A percentile compares a stretch with the other conserved stretches of the same genome.
Evolutionary conservation across 306 rosid genomes (phyloP).

Genomic region (Quercus alba): DNA sequence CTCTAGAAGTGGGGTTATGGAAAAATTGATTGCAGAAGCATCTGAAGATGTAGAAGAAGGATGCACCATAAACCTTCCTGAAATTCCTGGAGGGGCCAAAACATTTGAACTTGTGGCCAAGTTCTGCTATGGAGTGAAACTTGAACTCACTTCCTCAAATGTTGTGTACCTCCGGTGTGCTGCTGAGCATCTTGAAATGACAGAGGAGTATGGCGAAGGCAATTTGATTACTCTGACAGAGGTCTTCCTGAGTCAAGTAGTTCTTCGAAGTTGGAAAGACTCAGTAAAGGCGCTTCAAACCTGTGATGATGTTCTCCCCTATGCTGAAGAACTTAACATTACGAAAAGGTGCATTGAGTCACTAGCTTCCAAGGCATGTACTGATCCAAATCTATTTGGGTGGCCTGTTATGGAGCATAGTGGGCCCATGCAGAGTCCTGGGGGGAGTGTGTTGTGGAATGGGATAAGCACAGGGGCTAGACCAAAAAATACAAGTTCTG

Average conservation of each 20-base stretch:
- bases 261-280: slow-evolving; percentile 87
- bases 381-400: slow-evolving; percentile 91
- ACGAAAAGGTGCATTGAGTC: slow-evolving; percentile 88
- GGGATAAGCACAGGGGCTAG: slow-evolving; percentile 98
- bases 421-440: slow-evolving; percentile 99
- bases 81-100: slow-evolving; percentile 91
- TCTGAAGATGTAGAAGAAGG: slow-evolving; percentile 71
- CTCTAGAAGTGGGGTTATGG: slow-evolving; percentile 94
- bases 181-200: slow-evolving; percentile 90
- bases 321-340: slow-evolving; percentile 74
- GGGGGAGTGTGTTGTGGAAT: slow-evolving; percentile 98
- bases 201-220: slow-evolving; percentile 88
- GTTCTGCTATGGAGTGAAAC: slow-evolving; percentile 96
- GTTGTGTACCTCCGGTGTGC: slow-evolving; percentile 88
- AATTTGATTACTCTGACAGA: slow-evolving; percentile 76
- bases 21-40: slow-evolving; percentile 73
- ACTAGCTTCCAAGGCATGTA: slow-evolving; percentile 77
- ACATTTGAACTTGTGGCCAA: slow-evolving; percentile 91
- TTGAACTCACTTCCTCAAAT: slow-evolving; percentile 90
- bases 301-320: slow-evolving; percentile 53
- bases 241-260: slow-evolving; percentile 74
- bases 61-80: slow-evolving; percentile 45
- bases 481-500: slow-evolving; percentile 72
- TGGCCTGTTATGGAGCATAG: slow-evolving; percentile 95
- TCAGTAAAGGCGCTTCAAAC: slow-evolving; percentile 85